Base-by-base conservation (phyloP, 108 stramenopile species). In the Mayamaea pseudoterrestris region DNA sequence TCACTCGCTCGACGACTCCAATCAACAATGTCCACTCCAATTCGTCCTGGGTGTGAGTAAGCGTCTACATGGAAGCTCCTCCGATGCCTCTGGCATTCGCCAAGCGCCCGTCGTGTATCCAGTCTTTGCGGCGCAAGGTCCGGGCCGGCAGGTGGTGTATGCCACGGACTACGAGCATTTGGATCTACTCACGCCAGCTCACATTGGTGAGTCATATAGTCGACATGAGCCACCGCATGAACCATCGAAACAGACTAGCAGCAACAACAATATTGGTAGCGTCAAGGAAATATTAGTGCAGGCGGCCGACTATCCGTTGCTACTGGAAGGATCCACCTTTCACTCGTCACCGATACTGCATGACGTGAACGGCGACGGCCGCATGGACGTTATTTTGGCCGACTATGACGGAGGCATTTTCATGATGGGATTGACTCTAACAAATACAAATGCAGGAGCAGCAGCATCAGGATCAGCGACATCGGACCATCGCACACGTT, bases 401-500 rank as follows among this genome's bases (percentile, higher is more conserved):
- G 85, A 87, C 50, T 87, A 87, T 41, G 80, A 87, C 53, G 85
- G 85, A 7, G 76, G 78, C 21, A 41, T 87, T 13, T 76, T 74
- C 41, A 55, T 71, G 20, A 62, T 82, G 3, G 80, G 80, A 22
- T 65, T 81, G 64, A 60, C 73, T 32, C n/a, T n/a, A n/a, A n/a
- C n/a, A n/a, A n/a, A n/a, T n/a, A n/a, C n/a, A n/a, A 52, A 58
- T 31, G n/a, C n/a, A n/a, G n/a, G n/a, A n/a, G n/a, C n/a, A n/a
- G n/a, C n/a, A n/a, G n/a, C n/a, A n/a, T n/a, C n/a, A n/a, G n/a
- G n/a, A n/a, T n/a, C n/a, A n/a, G n/a, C n/a, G n/a, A n/a, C n/a
- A n/a, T n/a, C n/a, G n/a, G 51, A 37, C 2, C 43, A 51, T 14
- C 26, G 54, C 20, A 50, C 43, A 26, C 63, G 80, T 14, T 82